Percentiles rank a stretch among this genome's conserved stretches.
Evolutionary conservation across 495 filamentous ascomycete species (phyloP).

Genomic region (Pyrenopolyporus hunteri): DNA sequence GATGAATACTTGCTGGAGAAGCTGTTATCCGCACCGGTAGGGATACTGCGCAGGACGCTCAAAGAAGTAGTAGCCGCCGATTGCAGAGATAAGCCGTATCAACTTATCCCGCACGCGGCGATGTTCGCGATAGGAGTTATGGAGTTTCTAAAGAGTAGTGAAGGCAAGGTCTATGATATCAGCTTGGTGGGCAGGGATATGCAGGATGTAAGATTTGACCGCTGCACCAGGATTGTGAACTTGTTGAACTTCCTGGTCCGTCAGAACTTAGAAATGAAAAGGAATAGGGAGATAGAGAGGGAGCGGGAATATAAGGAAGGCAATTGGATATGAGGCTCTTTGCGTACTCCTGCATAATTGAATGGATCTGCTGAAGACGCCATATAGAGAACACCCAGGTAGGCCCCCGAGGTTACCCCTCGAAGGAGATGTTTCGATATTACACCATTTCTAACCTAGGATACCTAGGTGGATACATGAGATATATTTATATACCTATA

Average conservation of each 20-base stretch:
- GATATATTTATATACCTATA: too few species aligned
- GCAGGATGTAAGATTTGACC: slow-evolving; percentile 10
- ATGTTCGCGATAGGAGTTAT: slow-evolving; percentile 17
- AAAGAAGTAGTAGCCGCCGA: not conserved
- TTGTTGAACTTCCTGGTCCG: slow-evolving; percentile 19
- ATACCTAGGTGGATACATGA: too few species aligned
- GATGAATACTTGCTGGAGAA: slow-evolving; percentile 10
- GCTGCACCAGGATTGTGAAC: slow-evolving; percentile 9
- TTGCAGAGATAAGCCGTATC: slow-evolving; percentile 7
- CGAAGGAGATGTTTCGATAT: too few species aligned
- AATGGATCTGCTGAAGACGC: too few species aligned
- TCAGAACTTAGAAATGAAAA: slow-evolving; percentile 6
- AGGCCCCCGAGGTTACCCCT: too few species aligned
- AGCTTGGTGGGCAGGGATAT: not conserved
- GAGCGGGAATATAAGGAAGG: not conserved
- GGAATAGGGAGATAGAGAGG: not conserved
- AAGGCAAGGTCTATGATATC: slow-evolving; percentile 11
- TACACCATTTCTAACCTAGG: too few species aligned
- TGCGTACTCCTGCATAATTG: too few species aligned
- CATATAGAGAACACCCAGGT: too few species aligned
- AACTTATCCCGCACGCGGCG: slow-evolving; percentile 11
- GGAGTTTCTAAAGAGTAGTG: slow-evolving; percentile 7
- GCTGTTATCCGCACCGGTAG: not conserved
- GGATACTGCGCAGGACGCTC: not conserved
- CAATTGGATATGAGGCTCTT: slow-evolving; percentile 4